These are phyloP conservation scores for Tephrocybe sp. DNA, from an alignment of 768 basidiomycete genomes.

Conservation along the genomic window DNA sequence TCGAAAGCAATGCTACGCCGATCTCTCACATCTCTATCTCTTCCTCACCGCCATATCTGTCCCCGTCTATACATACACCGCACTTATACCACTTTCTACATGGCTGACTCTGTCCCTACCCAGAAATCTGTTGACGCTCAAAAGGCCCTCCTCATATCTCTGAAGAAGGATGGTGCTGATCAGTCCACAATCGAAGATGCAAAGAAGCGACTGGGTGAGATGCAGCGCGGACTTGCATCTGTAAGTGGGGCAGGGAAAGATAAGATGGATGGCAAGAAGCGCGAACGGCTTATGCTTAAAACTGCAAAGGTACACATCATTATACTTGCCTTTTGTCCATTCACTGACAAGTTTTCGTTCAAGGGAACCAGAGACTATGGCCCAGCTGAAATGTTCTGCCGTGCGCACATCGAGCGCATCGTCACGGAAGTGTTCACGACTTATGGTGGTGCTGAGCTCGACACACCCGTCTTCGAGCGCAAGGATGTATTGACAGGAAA, in stretches of 20 bases:
- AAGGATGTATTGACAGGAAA: slow-evolving; percentile 96
- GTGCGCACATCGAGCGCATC: slow-evolving; percentile 84
- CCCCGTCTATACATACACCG: slow-evolving; percentile 17
- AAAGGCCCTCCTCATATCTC: slow-evolving; percentile 56
- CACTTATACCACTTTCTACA: slow-evolving; percentile 3
- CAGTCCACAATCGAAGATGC: slow-evolving; percentile 51
- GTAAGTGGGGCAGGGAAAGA: slow-evolving; percentile 41
- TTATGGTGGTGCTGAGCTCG: slow-evolving; percentile 89
- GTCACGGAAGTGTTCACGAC: slow-evolving; percentile 86
- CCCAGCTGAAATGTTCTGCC: slow-evolving; percentile 88
- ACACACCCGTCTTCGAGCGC: slow-evolving; percentile 98
- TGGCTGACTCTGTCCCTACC: slow-evolving; percentile 34
- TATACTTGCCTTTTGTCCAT: slow-evolving; percentile 9
- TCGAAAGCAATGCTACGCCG: slow-evolving; percentile 4
- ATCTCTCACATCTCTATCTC: slow-evolving; percentile 12
- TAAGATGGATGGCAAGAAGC: slow-evolving; percentile 44
- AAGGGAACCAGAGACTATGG: slow-evolving; percentile 96
- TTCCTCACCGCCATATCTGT: slow-evolving; percentile 33
- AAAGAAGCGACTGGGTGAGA: slow-evolving; percentile 66
- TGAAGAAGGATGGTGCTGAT: slow-evolving; percentile 55
- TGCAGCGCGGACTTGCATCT: slow-evolving; percentile 55
- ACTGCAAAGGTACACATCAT: slow-evolving; percentile 77
- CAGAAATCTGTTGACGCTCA: slow-evolving; percentile 55
- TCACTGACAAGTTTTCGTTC: slow-evolving; percentile 8
- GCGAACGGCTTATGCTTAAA: slow-evolving; percentile 76